These are phyloP conservation scores for Linnemannia elongata DNA, from an alignment of 192 early-diverging fungal species.

Conservation along the genomic window DNA sequence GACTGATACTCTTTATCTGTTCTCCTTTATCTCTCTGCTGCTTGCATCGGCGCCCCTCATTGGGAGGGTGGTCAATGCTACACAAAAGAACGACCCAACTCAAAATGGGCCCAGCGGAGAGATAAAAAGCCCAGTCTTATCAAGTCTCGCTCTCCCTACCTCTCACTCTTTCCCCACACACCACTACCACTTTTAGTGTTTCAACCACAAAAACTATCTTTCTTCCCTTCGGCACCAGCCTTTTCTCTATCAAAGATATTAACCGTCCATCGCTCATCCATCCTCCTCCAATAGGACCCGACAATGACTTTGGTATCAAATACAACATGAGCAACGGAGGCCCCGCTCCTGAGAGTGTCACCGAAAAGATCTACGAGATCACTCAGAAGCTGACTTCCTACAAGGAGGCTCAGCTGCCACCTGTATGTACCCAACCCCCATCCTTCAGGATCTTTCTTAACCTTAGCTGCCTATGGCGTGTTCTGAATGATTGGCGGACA, in stretches of 20 bases:
- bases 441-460: neutral
- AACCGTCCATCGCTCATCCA: neutral
- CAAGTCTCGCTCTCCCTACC: slow-evolving; percentile 8
- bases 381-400: slow-evolving; percentile 82
- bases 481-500: slow-evolving; percentile 31
- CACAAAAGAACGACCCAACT: slow-evolving; percentile 25
- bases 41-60: neutral
- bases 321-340: slow-evolving; percentile 98
- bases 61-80: slow-evolving; percentile 36
- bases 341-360: slow-evolving; percentile 96
- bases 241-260: neutral
- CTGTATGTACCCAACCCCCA: slow-evolving; percentile 55
- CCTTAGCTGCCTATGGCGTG: slow-evolving; percentile 11
- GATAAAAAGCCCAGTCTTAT: neutral
- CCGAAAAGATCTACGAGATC: slow-evolving; percentile 91
- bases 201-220: slow-evolving; percentile 8
- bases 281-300: slow-evolving; percentile 69
- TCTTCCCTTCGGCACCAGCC: neutral
- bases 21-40: neutral
- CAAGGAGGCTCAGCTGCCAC: slow-evolving; percentile 69
- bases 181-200: neutral
- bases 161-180: neutral
- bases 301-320: slow-evolving; percentile 99
- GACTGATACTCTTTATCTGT: neutral
- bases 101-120: neutral